Evolutionary conservation across 2,329 filamentous ascomycete genomes (phyloP).

Genomic region (Fusarium euwallaceae): DNA sequence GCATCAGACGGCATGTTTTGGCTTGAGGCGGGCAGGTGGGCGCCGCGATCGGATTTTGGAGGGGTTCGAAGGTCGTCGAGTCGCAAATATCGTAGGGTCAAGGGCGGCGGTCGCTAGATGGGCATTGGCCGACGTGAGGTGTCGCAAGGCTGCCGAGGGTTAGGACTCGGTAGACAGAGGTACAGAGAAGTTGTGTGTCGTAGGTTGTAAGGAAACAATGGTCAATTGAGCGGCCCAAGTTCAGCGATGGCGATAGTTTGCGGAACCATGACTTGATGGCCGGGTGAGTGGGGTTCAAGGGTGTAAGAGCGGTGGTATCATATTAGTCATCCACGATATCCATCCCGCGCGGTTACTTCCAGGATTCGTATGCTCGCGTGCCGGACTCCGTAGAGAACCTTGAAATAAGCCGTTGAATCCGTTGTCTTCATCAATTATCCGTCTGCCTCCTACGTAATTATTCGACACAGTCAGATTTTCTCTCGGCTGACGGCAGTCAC

Average conservation of each 20-base stretch:
- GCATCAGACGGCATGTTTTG: constrained; percentile 48
- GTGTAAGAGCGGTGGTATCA: constrained; percentile 20
- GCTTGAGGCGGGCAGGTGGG: constrained; percentile 37
- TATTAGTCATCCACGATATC: constrained; percentile 42
- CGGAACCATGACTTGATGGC: constrained; percentile 42
- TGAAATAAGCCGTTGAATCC: constrained; percentile 12
- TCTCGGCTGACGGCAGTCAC: background rate
- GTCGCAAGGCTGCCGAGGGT: background rate
- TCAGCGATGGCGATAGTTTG: constrained; percentile 44
- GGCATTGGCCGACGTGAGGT: constrained; percentile 21
- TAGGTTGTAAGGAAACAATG: constrained; percentile 19
- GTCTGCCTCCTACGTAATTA: constrained; percentile 14
- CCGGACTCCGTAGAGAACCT: constrained; percentile 14
- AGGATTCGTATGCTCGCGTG: background rate
- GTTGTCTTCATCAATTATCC: background rate
- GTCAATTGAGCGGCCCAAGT: constrained; percentile 28
- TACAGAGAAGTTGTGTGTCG: constrained; percentile 16
- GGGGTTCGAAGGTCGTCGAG: constrained; percentile 26
- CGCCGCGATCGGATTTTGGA: constrained; percentile 42
- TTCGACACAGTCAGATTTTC: background rate
- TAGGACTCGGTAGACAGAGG: background rate
- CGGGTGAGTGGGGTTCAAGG: constrained; percentile 41
- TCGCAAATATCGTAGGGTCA: constrained; percentile 25
- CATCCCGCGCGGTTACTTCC: constrained; percentile 37
- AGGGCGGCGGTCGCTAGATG: constrained; percentile 25